Evolutionary conservation across 1,284 basidiomycete species (phyloP), one percentile per base, ranked within the genome.

Genomic region (Melampsora abietis-canadensis): DNA sequence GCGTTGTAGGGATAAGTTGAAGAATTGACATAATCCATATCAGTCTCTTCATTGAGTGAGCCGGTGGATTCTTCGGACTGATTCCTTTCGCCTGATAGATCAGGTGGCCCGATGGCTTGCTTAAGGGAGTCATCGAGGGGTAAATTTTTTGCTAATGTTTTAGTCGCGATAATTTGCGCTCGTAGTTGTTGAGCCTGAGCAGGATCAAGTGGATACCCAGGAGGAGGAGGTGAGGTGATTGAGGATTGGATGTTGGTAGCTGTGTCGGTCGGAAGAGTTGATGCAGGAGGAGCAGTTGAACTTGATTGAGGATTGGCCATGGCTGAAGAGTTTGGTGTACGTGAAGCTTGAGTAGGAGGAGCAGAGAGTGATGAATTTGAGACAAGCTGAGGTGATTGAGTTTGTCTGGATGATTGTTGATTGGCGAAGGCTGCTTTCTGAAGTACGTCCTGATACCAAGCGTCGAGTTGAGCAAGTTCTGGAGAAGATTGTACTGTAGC

Each of bases 131-230:
- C 60, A 30, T 62, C 60, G 4, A 67, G 46, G 31, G 72, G 65
- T 37, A 67, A 40, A 48, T 75, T 75, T 4, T 47, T 60, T 3
- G 64, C 21, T 4, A 75, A 64, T 37, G 54, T 48, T 27, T 75
- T 75, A 34, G 72, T 67, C 37, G 65, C 64, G 4, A 75, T 5
- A 6, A 75, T 67, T 21, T 75, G 72, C 4, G 65, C 46, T 27
- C 60, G 40, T 27, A 75, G 30, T 54, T 75, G 72, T 30, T 60
- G 66, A 64, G 66, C 30, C 31, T 75, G 72, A 46, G 57, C 59
- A 5, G 37, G 19, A 34, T 75, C 72, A 24, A 75, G 60, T 19
- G 27, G 31, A 17, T 14, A 31, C 4, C 21, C n/a, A 37, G 60
- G 17, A 37, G 30, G 27, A 2, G 60, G 60, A 31, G 60, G 30